Evolutionary conservation across 1,139 yeast genomes (phyloP).

Genomic region (Geotrichum cucujoidarum): DNA sequence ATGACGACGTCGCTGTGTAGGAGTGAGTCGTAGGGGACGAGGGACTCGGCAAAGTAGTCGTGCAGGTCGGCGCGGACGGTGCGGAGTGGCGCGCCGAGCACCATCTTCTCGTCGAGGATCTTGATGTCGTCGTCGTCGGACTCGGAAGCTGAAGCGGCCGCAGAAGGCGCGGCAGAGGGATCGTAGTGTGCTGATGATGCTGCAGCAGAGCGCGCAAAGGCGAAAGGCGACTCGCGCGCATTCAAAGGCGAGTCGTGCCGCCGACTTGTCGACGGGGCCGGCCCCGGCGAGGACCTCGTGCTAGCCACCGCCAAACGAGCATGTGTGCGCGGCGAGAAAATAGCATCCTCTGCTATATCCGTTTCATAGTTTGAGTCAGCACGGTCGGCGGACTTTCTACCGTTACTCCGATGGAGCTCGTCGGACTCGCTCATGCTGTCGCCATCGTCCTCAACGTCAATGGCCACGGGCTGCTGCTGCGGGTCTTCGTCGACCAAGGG

Average conservation of each 20-base stretch:
- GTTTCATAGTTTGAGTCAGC: not conserved
- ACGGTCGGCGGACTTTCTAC: slow-evolving; percentile 33
- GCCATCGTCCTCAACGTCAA: slow-evolving; percentile 54
- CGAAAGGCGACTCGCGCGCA: not conserved
- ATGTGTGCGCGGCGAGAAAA: not conserved
- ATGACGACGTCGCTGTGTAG: slow-evolving; percentile 4
- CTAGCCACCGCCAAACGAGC: not conserved
- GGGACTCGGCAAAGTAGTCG: slow-evolving; percentile 9
- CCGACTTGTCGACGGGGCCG: too few relatives aligned
- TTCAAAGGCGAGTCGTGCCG: too few relatives aligned
- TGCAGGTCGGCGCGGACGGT: slow-evolving; percentile 2
- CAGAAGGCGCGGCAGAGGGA: too few relatives aligned
- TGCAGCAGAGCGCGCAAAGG: not conserved
- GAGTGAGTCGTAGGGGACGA: not conserved
- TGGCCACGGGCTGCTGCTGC: slow-evolving; percentile 47
- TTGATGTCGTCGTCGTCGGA: slow-evolving; percentile 4
- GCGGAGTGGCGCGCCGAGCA: slow-evolving; percentile 3
- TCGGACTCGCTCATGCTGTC: slow-evolving; percentile 52
- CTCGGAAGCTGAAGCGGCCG: not conserved
- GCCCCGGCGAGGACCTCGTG: too few relatives aligned
- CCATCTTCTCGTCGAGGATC: slow-evolving; percentile 1
- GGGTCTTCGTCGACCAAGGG: too few relatives aligned
- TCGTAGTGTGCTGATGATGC: too few relatives aligned
- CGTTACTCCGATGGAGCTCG: slow-evolving; percentile 53
- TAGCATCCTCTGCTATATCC: not conserved